A percentile compares a stretch with the other conserved stretches of the same genome.
Conservation (phyloP, 768 basidiomycete species). For the Rhizopogon vinicolor region DNA sequence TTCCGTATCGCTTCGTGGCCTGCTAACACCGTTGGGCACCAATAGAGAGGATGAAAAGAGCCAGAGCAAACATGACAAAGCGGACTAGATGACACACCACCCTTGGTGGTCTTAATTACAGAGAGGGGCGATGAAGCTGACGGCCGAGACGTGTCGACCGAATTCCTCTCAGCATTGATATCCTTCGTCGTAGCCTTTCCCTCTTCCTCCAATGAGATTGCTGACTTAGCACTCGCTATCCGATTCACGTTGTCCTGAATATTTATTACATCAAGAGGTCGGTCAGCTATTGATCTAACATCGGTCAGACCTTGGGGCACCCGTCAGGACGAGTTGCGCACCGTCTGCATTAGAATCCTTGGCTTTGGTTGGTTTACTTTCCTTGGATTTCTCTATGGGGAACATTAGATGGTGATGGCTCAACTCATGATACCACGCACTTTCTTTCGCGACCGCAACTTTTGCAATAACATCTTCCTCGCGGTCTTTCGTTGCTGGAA, state of each 20-base stretch:
- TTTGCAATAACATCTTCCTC: background rate
- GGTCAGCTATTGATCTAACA: background rate
- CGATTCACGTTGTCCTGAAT: background rate
- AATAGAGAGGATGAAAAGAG: constrained; percentile 43
- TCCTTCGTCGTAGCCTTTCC: background rate
- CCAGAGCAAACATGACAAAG: constrained; percentile 44
- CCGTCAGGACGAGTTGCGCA: background rate
- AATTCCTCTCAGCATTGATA: background rate
- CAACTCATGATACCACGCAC: background rate
- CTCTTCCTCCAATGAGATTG: too few species aligned
- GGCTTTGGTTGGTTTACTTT: background rate
- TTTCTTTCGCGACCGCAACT: background rate
- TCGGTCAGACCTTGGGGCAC: background rate
- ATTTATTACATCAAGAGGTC: background rate
- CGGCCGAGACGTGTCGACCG: background rate
- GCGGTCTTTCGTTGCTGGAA: background rate
- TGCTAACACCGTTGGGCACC: constrained; percentile 43
- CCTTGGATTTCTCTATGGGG: background rate
- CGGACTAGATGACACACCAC: constrained; percentile 3
- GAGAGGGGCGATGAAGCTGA: background rate
- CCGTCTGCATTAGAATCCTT: background rate
- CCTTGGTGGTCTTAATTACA: background rate
- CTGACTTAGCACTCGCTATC: background rate
- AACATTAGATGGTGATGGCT: background rate
- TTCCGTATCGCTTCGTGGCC: constrained; percentile 39